Conservation (phyloP, 2,329 filamentous ascomycete genomes). For the Neonectria hederae region DNA sequence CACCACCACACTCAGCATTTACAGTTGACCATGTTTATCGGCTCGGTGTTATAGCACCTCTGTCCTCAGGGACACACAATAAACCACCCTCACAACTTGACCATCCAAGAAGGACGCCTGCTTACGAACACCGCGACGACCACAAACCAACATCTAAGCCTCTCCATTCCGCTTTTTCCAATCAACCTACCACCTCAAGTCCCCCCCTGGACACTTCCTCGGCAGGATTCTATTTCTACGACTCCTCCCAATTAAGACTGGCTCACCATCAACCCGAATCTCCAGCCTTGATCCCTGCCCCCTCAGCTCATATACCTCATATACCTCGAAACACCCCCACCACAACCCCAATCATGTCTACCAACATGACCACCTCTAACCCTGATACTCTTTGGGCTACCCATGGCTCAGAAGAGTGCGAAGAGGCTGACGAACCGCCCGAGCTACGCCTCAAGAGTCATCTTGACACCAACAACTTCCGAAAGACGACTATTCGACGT, state of each 20-base stretch:
- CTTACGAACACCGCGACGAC: background rate
- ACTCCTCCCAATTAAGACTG: slow-evolving; percentile 7
- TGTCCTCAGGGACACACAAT: slow-evolving; percentile 50
- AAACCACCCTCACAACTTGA: slow-evolving; percentile 19
- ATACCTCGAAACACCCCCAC: slow-evolving; percentile 42
- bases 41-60: slow-evolving; percentile 48
- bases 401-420: slow-evolving; percentile 66
- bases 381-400: slow-evolving; percentile 47
- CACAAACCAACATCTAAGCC: background rate
- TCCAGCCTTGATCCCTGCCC: slow-evolving; percentile 25
- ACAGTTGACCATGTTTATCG: slow-evolving; percentile 47
- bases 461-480: slow-evolving; percentile 51
- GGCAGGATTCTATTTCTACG: slow-evolving; percentile 15
- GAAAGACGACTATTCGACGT: slow-evolving; percentile 58
- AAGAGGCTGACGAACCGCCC: slow-evolving; percentile 90
- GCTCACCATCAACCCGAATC: slow-evolving; percentile 8
- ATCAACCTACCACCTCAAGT: background rate
- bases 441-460: slow-evolving; percentile 59
- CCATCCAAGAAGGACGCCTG: slow-evolving; percentile 14
- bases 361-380: slow-evolving; percentile 45
- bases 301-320: slow-evolving; percentile 29
- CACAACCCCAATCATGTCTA: slow-evolving; percentile 48
- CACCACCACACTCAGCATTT: slow-evolving; percentile 23
- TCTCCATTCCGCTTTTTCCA: background rate
- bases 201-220: slow-evolving; percentile 12